These are phyloP conservation scores for Boletus barrowsii DNA, from an alignment of 768 basidiomycete genomes.

Conservation along the genomic window DNA sequence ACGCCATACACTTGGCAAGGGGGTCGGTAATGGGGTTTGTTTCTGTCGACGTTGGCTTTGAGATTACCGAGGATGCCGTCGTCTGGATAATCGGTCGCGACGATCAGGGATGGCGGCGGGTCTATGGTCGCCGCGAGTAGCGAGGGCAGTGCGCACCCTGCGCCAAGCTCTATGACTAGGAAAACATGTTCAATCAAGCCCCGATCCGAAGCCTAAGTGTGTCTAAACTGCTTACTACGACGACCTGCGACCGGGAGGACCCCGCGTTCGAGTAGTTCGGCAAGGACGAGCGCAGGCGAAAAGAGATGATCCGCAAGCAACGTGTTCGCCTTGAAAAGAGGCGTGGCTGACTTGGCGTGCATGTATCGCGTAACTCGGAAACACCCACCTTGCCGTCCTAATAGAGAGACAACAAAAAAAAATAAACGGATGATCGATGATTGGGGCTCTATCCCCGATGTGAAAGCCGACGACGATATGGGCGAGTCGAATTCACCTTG, in stretches of 20 bases:
- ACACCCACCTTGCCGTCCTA: constrained; percentile 60
- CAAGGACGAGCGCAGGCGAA: constrained; percentile 64
- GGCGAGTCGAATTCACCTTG: constrained; percentile 37
- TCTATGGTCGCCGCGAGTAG: constrained; percentile 49
- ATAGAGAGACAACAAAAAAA: not conserved
- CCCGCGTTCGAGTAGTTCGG: constrained; percentile 60
- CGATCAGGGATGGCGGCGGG: constrained; percentile 48
- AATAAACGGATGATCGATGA: not conserved
- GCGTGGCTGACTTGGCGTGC: not conserved
- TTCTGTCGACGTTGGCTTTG: constrained; percentile 50
- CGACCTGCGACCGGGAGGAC: constrained; percentile 41
- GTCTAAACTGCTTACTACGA: constrained; percentile 35
- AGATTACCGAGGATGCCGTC: constrained; percentile 57
- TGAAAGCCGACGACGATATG: not conserved
- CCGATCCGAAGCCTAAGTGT: not conserved
- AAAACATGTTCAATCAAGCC: not conserved
- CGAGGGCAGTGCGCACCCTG: constrained; percentile 67
- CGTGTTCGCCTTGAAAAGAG: constrained; percentile 53
- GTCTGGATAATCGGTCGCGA: constrained; percentile 71
- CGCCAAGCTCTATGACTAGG: constrained; percentile 68
- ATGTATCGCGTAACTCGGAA: constrained; percentile 6
- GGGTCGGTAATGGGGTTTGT: constrained; percentile 34
- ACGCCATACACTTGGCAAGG: constrained; percentile 42
- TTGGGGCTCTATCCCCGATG: not conserved
- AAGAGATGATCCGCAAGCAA: constrained; percentile 73